Conservation (phyloP, 768 basidiomycete genomes). For the Rhodotorula kratochvilovae region DNA sequence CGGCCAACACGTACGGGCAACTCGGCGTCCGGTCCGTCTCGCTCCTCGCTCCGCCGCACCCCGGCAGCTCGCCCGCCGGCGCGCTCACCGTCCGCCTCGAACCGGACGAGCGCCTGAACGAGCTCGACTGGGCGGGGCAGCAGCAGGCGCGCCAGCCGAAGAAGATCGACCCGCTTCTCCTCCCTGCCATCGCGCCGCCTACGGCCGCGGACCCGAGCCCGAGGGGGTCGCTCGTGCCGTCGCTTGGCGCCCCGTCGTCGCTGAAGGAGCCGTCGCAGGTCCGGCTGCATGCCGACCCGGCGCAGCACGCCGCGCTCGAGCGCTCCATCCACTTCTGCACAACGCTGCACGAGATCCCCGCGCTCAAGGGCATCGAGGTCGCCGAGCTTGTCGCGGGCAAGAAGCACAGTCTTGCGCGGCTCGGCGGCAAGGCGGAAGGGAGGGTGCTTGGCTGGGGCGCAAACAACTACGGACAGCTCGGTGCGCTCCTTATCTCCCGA, state of each 20-base stretch:
- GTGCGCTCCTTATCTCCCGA: no score
- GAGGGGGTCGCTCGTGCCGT: conserved; percentile 46
- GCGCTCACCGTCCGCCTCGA: conserved; percentile 39
- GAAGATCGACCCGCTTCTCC: conserved; percentile 51
- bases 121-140: conserved; percentile 2
- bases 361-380: conserved; percentile 61
- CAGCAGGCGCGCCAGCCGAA: conserved; percentile 54
- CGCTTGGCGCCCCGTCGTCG: conserved; percentile 39
- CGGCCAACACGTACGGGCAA: conserved; percentile 76
- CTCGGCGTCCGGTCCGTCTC: conserved; percentile 69
- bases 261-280: background rate
- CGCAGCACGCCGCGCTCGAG: conserved; percentile 39
- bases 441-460: conserved; percentile 83
- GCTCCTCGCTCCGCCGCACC: conserved; percentile 45
- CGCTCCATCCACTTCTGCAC: conserved; percentile 62
- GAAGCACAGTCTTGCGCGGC: conserved; percentile 65
- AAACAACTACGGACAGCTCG: conserved; percentile 80
- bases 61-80: conserved; percentile 17
- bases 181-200: background rate
- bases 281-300: conserved; percentile 39
- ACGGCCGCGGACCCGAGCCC: background rate
- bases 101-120: conserved; percentile 32
- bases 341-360: conserved; percentile 69
- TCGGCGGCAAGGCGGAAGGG: conserved; percentile 56
- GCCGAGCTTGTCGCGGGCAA: conserved; percentile 68